Evolutionary conservation across 345 rosid species (phyloP).

Genomic region (Brassica napus): DNA sequence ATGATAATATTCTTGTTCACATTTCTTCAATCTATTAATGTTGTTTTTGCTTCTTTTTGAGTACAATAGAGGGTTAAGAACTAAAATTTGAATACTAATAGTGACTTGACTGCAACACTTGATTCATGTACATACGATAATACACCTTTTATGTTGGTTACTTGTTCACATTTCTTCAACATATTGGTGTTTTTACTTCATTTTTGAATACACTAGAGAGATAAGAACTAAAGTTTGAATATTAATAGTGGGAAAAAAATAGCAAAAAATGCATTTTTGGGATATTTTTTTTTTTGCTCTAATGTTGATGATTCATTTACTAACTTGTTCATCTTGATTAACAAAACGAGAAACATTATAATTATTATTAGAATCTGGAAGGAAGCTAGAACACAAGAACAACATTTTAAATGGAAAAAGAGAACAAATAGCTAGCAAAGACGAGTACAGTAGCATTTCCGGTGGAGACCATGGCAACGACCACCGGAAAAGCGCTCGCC

Average conservation of each 20-base stretch:
- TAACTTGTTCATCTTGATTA: neutral
- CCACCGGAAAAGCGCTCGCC: constrained; percentile 44
- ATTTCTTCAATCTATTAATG: neutral
- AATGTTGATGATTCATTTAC: neutral
- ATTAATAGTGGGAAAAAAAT: neutral
- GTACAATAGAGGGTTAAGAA: neutral
- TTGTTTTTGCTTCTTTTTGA: neutral
- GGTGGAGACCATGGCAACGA: constrained; percentile 39
- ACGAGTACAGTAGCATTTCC: constrained; percentile 43
- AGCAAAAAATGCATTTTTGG: neutral
- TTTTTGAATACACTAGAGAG: neutral
- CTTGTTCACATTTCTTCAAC: no score
- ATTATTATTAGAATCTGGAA: neutral
- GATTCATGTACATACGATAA: no score
- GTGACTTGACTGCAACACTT: neutral
- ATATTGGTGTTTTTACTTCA: no score
- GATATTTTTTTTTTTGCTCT: neutral
- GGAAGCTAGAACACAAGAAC: neutral
- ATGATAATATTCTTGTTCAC: neutral
- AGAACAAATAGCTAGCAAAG: constrained; percentile 21
- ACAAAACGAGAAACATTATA: neutral
- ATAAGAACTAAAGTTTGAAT: neutral
- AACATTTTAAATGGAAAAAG: neutral
- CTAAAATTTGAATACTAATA: neutral
- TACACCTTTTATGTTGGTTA: no score